Evolutionary conservation across 768 basidiomycete species (phyloP).

Genomic region (Polyporus arcularius): DNA sequence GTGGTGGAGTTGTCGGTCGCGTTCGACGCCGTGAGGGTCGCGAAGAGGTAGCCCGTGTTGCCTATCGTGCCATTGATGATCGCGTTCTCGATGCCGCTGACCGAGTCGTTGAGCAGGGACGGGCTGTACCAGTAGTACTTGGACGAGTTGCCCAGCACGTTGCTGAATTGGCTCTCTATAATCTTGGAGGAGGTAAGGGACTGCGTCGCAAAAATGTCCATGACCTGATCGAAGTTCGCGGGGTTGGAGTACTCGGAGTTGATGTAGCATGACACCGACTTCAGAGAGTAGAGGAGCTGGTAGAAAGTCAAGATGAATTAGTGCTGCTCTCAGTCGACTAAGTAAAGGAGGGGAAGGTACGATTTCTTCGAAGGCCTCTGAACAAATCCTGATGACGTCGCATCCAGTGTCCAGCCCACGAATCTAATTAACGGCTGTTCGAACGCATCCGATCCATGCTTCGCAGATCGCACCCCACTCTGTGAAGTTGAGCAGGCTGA

Average conservation of each 20-base stretch:
- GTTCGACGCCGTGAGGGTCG: conserved; percentile 65
- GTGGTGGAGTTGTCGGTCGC: conserved; percentile 44
- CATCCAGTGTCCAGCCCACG: no score
- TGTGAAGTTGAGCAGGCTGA: no score
- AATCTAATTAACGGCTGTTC: no score
- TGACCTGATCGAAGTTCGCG: conserved; percentile 62
- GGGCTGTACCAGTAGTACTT: conserved; percentile 62
- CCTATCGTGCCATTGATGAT: conserved; percentile 44
- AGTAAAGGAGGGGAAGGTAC: no score
- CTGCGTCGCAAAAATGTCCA: conserved; percentile 79
- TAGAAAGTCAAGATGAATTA: neutral
- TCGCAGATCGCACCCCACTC: no score
- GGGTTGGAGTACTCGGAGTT: conserved; percentile 70
- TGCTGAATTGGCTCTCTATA: conserved; percentile 59
- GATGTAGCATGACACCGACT: conserved; percentile 73
- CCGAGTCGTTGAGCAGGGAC: conserved; percentile 56
- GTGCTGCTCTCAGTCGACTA: neutral
- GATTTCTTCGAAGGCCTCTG: no score
- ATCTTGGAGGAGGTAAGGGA: conserved; percentile 43
- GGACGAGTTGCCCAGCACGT: conserved; percentile 43
- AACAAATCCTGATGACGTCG: no score
- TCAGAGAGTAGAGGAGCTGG: conserved; percentile 77
- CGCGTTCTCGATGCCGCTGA: conserved; percentile 43
- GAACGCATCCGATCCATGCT: no score
- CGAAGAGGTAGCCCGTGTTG: conserved; percentile 66